A percentile compares a stretch with the other conserved stretches of the same genome.
Evolutionary conservation across 768 basidiomycete species (phyloP).

Genomic region (Suillus spraguei): DNA sequence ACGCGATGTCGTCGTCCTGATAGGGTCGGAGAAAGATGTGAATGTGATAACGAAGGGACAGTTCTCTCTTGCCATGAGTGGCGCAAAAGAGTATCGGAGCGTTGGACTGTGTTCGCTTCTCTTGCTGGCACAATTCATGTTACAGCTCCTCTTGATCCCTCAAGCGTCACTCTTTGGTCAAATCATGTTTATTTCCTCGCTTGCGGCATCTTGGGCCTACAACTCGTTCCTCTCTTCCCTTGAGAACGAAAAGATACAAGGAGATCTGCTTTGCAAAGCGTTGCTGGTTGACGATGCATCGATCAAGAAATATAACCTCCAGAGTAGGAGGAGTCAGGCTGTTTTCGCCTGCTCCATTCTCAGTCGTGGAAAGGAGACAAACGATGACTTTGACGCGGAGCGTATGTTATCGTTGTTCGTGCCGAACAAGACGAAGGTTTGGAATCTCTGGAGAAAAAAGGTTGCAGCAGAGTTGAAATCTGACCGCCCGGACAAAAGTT

Average conservation of each 20-base stretch:
- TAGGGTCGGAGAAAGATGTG: conserved; percentile 33
- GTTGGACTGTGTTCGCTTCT: conserved; percentile 35
- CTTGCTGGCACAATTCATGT: conserved; percentile 34
- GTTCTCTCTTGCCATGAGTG: conserved; percentile 26
- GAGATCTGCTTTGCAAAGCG: conserved; percentile 19
- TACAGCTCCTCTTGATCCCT: conserved; percentile 38
- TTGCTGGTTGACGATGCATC: conserved; percentile 13
- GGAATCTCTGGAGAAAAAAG: conserved; percentile 27
- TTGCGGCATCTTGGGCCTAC: conserved; percentile 37
- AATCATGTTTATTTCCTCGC: conserved; percentile 34
- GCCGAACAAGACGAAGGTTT: conserved; percentile 27
- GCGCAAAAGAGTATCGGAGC: conserved; percentile 16
- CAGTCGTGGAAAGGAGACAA: conserved; percentile 24
- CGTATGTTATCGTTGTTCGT: conserved; percentile 25
- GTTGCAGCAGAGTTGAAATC: conserved; percentile 23
- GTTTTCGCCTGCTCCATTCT: conserved; percentile 30
- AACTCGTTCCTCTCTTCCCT: conserved; percentile 39
- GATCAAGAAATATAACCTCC: conserved; percentile 25
- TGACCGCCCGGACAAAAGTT: neutral
- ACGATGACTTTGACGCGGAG: conserved; percentile 8
- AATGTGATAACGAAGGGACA: conserved; percentile 35
- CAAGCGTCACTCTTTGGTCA: conserved; percentile 38
- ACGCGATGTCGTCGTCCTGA: conserved; percentile 31
- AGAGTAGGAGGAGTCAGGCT: conserved; percentile 23
- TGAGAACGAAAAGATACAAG: conserved; percentile 37